Base-by-base conservation (phyloP, 1,284 basidiomycete species). In the Sporisorium exsertum region DNA sequence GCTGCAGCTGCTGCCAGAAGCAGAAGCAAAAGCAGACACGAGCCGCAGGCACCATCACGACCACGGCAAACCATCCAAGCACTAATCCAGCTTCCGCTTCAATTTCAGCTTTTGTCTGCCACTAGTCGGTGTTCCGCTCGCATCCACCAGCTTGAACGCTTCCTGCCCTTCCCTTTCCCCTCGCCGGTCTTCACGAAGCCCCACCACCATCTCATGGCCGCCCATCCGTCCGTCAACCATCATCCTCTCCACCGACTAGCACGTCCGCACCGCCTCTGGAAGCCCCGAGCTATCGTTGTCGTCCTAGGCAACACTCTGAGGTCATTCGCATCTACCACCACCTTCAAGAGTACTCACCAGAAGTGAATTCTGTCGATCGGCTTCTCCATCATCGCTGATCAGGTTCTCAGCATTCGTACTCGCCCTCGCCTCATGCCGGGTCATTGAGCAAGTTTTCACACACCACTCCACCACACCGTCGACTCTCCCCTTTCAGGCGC, bases 121-220 rank as follows among this genome's bases (percentile, higher is more conserved):
- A 40, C 37, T n/a, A 13, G 37, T 40, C 37, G 37, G 16, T 40
- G 7, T 15, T 37, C 37, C 5, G 37, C 37, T 40, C 37, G 5
- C 37, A 2, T n/a, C 12, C 37, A 40, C n/a, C 18, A 16, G 35
- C 35, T 37, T 15, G 10, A 37, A 37, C 35, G 35, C 35, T 37
- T 12, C 10, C 27, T 20, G 18, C 27, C 27, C 27, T 16, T 27
- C 26, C 26, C 46, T 18, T 27, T 47, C 26, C 13, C 7, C 27
- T n/a, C 29, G 10, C 8, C 47, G 27, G 27, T 18, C 16, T 10
- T 3, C 12, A n/a, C 26, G 5, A 47, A n/a, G 6, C 18, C 10
- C 27, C 47, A 8, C 47, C 29, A 49, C n/a, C 47, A 27, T 49
- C 47, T 27, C 47, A 49, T n/a, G 37, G 37, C 47, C 27, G 18